Conservation (phyloP, 2,329 filamentous ascomycete species). For the Metarhizium brunneum region DNA sequence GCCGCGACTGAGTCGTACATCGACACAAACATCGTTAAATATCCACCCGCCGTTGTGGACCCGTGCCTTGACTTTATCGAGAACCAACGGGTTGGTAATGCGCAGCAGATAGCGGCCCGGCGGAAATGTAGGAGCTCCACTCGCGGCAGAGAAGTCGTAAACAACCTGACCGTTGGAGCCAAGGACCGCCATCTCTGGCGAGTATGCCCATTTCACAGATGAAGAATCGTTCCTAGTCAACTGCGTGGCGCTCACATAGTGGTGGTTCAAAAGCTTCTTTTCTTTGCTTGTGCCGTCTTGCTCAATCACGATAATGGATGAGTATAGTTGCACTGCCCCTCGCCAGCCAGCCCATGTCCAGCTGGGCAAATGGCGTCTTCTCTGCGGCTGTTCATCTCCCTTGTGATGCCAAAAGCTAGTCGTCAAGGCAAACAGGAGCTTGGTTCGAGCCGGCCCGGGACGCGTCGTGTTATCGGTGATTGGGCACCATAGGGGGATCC, state of each 20-base stretch:
- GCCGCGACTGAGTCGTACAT: slow-evolving; percentile 22
- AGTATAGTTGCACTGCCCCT: slow-evolving; percentile 24
- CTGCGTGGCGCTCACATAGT: slow-evolving; percentile 26
- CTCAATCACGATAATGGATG: slow-evolving; percentile 22
- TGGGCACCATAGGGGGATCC: slow-evolving; percentile 22
- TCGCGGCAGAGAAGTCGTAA: slow-evolving; percentile 19
- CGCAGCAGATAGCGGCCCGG: slow-evolving; percentile 20
- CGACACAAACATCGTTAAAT: slow-evolving; percentile 25
- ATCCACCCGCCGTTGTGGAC: slow-evolving; percentile 22
- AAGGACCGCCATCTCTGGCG: slow-evolving; percentile 21
- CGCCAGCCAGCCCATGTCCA: slow-evolving; percentile 29
- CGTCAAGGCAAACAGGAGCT: slow-evolving; percentile 23
- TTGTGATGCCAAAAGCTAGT: slow-evolving; percentile 28
- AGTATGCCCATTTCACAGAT: slow-evolving; percentile 24
- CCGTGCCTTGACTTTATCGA: slow-evolving; percentile 24
- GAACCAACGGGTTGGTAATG: slow-evolving; percentile 22
- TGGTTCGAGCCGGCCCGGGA: slow-evolving; percentile 17
- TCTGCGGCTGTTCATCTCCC: slow-evolving; percentile 14
- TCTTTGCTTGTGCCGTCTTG: slow-evolving; percentile 17
- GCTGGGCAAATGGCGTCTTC: slow-evolving; percentile 23
- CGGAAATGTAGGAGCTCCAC: slow-evolving; percentile 14
- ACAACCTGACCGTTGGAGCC: slow-evolving; percentile 18
- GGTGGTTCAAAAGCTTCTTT: slow-evolving; percentile 23
- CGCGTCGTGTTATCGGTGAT: slow-evolving; percentile 7
- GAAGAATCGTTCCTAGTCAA: slow-evolving; percentile 22